Evolutionary conservation across 1,284 basidiomycete species (phyloP).

Genomic region (Schizophyllum commune): DNA sequence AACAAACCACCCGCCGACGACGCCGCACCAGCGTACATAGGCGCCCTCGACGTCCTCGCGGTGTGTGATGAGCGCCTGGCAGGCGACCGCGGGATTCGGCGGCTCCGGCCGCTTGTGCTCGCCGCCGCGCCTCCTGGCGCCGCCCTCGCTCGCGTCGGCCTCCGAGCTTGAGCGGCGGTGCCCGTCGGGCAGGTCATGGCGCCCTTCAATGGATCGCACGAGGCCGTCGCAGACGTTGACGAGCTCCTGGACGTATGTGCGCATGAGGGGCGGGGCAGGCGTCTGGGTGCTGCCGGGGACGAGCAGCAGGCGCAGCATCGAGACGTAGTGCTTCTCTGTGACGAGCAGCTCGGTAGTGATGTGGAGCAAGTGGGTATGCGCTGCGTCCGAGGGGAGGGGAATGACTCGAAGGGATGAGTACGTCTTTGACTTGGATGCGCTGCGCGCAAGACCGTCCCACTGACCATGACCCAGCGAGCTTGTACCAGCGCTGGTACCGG

Average conservation of each 20-base stretch:
- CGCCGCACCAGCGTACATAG: conserved; percentile 54
- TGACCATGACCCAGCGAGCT: not conserved
- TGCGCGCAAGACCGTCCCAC: not conserved
- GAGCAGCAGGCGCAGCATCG: conserved; percentile 36
- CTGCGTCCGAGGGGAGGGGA: not conserved
- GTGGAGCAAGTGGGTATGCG: not conserved
- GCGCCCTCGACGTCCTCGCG: conserved; percentile 48
- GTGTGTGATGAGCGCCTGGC: conserved; percentile 40
- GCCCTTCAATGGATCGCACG: conserved; percentile 40
- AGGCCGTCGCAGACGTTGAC: conserved; percentile 40
- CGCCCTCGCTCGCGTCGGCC: not conserved
- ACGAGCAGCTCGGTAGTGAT: conserved; percentile 54
- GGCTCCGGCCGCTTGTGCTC: not conserved
- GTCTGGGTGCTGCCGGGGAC: conserved; percentile 30
- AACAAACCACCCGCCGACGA: conserved; percentile 52
- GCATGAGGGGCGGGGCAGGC: conserved; percentile 46
- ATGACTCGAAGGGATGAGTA: not conserved
- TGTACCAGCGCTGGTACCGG: not conserved
- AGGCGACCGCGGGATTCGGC: not conserved
- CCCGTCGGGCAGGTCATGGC: conserved; percentile 55
- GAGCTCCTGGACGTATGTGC: conserved; percentile 42
- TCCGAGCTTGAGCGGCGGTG: not conserved
- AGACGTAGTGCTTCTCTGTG: conserved; percentile 58
- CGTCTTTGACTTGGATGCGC: not conserved
- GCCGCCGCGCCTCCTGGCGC: too few relatives aligned